These are phyloP conservation scores for Dissoconium aciculare DNA, from an alignment of 2,329 filamentous ascomycete species.

Conservation along the genomic window DNA sequence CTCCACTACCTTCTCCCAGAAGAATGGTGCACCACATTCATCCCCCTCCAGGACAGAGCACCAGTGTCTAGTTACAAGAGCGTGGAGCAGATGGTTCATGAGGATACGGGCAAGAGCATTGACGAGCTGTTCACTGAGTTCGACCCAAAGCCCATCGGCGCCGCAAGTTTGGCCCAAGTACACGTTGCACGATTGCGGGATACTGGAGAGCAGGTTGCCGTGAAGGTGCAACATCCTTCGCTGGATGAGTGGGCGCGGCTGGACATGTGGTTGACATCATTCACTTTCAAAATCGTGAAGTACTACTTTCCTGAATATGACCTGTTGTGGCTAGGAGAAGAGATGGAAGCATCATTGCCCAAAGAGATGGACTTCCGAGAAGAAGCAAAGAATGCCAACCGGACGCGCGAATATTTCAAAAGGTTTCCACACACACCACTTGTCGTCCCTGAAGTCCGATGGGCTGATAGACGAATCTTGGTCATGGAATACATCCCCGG, in stretches of 20 bases:
- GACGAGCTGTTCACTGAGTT: slow-evolving; percentile 80
- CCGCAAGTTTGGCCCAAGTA: slow-evolving; percentile 87
- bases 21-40: slow-evolving; percentile 92
- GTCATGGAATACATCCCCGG: slow-evolving; percentile 93
- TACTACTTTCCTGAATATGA: slow-evolving; percentile 96
- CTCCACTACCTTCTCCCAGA: slow-evolving; percentile 85
- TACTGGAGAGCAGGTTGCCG: slow-evolving; percentile 73
- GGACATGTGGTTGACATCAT: slow-evolving; percentile 71
- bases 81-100: slow-evolving; percentile 70
- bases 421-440: slow-evolving; percentile 61
- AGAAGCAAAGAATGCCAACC: slow-evolving; percentile 71
- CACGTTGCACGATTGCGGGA: slow-evolving; percentile 74
- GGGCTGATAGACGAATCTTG: slow-evolving; percentile 75
- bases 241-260: slow-evolving; percentile 81
- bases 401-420: slow-evolving; percentile 68
- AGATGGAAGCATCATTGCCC: slow-evolving; percentile 83
- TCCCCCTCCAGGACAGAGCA: slow-evolving; percentile 89
- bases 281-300: slow-evolving; percentile 81
- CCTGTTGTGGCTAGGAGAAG: slow-evolving; percentile 82
- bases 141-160: slow-evolving; percentile 64
- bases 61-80: slow-evolving; percentile 81
- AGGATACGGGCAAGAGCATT: slow-evolving; percentile 66
- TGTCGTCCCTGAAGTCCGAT: slow-evolving; percentile 77
- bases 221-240: slow-evolving; percentile 89
- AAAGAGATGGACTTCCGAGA: slow-evolving; percentile 80